These are phyloP conservation scores for Trichoderma simmonsii DNA, from an alignment of 2,329 filamentous ascomycete species.

Conservation along the genomic window DNA sequence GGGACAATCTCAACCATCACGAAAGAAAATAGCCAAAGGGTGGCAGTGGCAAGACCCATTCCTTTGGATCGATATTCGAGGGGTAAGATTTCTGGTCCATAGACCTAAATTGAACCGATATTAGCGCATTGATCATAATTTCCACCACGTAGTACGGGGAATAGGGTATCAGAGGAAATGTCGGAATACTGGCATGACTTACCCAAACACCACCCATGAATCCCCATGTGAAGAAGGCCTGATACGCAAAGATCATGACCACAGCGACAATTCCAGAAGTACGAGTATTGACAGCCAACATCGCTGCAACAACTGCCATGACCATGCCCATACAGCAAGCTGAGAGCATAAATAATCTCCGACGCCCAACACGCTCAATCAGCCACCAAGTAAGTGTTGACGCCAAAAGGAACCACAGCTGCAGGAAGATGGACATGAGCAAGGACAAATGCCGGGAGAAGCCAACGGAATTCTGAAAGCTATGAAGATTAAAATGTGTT, in stretches of 20 bases:
- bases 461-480: conserved; percentile 43
- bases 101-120: background rate
- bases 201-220: conserved; percentile 38
- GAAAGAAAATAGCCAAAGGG: conserved; percentile 36
- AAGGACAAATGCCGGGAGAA: conserved; percentile 43
- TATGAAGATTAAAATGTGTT: background rate
- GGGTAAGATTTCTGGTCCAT: conserved; percentile 33
- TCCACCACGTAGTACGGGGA: no score
- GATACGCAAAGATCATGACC: conserved; percentile 41
- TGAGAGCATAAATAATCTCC: conserved; percentile 40
- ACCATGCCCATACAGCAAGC: conserved; percentile 41
- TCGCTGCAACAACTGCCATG: conserved; percentile 39
- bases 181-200: conserved; percentile 25
- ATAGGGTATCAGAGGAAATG: background rate
- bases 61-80: conserved; percentile 31
- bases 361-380: conserved; percentile 45
- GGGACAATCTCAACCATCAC: conserved; percentile 25
- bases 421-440: conserved; percentile 51
- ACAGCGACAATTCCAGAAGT: conserved; percentile 38
- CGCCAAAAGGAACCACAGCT: conserved; percentile 44
- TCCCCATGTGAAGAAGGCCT: conserved; percentile 40
- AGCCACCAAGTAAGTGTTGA: conserved; percentile 46
- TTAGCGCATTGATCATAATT: background rate
- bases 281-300: conserved; percentile 35
- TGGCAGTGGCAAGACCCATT: conserved; percentile 33